Base-by-base conservation (phyloP, 2,329 filamentous ascomycete genomes). In the Alternaria alternata region DNA sequence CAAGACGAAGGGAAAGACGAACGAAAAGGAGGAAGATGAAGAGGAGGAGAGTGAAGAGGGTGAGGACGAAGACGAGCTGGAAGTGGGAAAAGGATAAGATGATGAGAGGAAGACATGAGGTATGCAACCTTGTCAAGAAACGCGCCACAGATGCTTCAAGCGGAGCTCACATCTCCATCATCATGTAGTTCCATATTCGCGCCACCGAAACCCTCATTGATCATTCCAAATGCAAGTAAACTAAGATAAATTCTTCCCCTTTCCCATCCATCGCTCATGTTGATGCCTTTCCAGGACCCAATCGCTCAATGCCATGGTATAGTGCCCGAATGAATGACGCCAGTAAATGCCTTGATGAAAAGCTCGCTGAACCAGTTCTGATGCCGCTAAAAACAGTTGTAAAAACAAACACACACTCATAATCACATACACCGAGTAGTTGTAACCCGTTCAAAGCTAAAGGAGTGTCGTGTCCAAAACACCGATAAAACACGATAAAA, bases 361-460 rank as follows among this genome's bases (percentile, higher is more conserved):
- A 61, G 44, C 38, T 53, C 36, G 55, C 54, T 59, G 28, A 51
- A 54, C 48, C 58, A 57, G 61, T 70, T 67, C 65, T 69, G 63
- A 70, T 72, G 69, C 67, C 70, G 67, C 66, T 69, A 61, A 69
- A 68, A 70, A 60, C 41, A 47, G 32, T 57, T 30, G 54, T 42
- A 48, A 41, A 28, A 52, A 57, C 38, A 32, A 24, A 42, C 8
- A 48, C 24, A 24, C 43, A 32, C 46, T 22, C 43, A 36, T 55
- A 34, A 34, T 41, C 42, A 18, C 18, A 44, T 34, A 18, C 41
- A 30, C 3, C 47, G 16, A 18, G 22, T 42, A 24, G 32, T 54
- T 34, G 48, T 9, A 49, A 49, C n/a, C 28, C 14, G 20, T 28
- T 38, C 44, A 44, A 61, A 65, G 59, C 64, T 30, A 49, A 58